Evolutionary conservation across 306 rosid genomes (phyloP).

Genomic region (Betula pendula): DNA sequence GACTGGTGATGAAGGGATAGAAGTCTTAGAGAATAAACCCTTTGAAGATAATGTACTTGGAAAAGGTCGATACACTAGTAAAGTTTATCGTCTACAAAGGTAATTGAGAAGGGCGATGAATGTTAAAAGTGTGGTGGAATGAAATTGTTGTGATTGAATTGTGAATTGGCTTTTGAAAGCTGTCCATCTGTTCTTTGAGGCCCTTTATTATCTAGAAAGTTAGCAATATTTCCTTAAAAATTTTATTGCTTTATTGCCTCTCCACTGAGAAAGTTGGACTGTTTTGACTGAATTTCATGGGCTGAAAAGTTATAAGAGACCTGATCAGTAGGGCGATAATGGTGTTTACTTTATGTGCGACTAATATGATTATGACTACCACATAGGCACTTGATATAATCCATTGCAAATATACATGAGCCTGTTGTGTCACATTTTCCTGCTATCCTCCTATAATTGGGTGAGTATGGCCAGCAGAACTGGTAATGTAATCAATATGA

Average conservation of each 20-base stretch:
- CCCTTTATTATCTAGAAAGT: neutral
- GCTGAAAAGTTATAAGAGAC: neutral
- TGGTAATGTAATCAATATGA: neutral
- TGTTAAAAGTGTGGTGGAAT: neutral
- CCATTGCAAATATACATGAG: neutral
- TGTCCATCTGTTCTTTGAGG: neutral
- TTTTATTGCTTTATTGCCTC: neutral
- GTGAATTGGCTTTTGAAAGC: neutral
- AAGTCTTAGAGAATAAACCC: constrained; percentile 33
- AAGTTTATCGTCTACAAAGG: constrained; percentile 48
- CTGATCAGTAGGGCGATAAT: neutral
- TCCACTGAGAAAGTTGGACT: neutral
- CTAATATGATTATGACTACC: neutral
- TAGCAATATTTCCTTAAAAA: neutral
- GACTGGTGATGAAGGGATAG: constrained; percentile 43
- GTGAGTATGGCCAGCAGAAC: neutral
- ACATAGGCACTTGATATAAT: neutral
- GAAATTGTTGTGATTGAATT: neutral
- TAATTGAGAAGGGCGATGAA: constrained; percentile 6
- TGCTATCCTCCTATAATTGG: neutral
- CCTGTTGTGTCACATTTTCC: neutral
- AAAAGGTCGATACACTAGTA: constrained; percentile 46
- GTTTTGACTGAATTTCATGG: neutral
- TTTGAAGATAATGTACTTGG: constrained; percentile 45
- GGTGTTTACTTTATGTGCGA: neutral